These are phyloP conservation scores for Trichoderma citrinoviride DNA, from an alignment of 2,329 filamentous ascomycete genomes.

Conservation along the genomic window DNA sequence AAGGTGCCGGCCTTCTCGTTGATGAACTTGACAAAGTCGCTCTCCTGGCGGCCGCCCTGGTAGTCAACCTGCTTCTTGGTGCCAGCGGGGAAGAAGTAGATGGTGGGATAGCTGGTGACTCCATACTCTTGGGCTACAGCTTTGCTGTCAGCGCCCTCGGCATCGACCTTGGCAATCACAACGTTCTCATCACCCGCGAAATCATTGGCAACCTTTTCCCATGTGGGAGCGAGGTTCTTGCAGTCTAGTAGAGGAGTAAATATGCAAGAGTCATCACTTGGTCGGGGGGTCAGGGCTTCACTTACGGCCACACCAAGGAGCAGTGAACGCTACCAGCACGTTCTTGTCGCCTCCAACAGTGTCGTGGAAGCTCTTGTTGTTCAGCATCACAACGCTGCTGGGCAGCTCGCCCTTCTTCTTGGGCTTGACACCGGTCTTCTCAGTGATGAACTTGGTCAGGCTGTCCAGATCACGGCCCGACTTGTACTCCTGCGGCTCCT, in stretches of 20 bases:
- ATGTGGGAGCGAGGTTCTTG: conserved; percentile 87
- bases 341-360: conserved; percentile 81
- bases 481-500: conserved; percentile 79
- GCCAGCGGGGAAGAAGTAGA: conserved; percentile 94
- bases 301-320: conserved; percentile 97
- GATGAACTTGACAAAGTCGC: conserved; percentile 73
- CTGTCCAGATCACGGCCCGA: conserved; percentile 86
- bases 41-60: conserved; percentile 71
- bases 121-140: conserved; percentile 71
- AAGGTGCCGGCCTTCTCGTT: conserved; percentile 88
- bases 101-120: conserved; percentile 87
- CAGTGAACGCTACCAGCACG: conserved; percentile 93
- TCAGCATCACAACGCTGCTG: conserved; percentile 76
- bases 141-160: conserved; percentile 84
- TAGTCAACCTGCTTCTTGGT: conserved; percentile 71
- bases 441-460: conserved; percentile 72
- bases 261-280: conserved; percentile 1
- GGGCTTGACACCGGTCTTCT: conserved; percentile 82
- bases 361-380: conserved; percentile 73
- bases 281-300: not conserved
- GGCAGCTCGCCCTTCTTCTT: conserved; percentile 72
- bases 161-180: conserved; percentile 91
- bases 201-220: conserved; percentile 81
- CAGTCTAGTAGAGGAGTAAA: conserved; percentile 63
- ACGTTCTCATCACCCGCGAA: conserved; percentile 77